Evolutionary conservation across 2,329 filamentous ascomycete genomes (phyloP).

Genomic region (Phaeosphaeriaceae sp.): DNA sequence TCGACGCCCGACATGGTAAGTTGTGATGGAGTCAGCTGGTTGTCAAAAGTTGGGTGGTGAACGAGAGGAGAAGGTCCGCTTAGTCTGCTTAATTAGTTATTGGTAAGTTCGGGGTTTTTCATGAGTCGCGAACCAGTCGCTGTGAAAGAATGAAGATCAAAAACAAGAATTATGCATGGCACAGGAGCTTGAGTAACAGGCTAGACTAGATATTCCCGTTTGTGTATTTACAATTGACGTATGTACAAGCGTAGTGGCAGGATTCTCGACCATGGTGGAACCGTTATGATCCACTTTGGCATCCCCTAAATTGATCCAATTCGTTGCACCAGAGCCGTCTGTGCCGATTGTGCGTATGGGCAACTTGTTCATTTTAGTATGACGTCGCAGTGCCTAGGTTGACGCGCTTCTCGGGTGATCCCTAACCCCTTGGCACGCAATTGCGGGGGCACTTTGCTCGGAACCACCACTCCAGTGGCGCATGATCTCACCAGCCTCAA

Average conservation of each 20-base stretch:
- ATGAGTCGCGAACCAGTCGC: slow-evolving; percentile 9
- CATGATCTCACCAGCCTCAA: slow-evolving; percentile 14
- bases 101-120: slow-evolving; percentile 8
- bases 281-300: slow-evolving; percentile 23
- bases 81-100: slow-evolving; percentile 15
- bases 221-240: slow-evolving; percentile 31
- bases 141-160: neutral
- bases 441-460: slow-evolving; percentile 21
- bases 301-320: slow-evolving; percentile 15
- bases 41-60: neutral
- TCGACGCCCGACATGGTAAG: slow-evolving; percentile 50
- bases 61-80: neutral
- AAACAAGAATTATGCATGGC: slow-evolving; percentile 12
- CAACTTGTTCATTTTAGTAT: slow-evolving; percentile 21
- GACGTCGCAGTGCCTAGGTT: slow-evolving; percentile 25
- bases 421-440: slow-evolving; percentile 16
- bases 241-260: slow-evolving; percentile 17
- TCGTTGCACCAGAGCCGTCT: slow-evolving; percentile 21
- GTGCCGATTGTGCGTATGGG: slow-evolving; percentile 17
- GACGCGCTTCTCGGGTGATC: slow-evolving; percentile 23
- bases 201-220: slow-evolving; percentile 6
- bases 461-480: slow-evolving; percentile 8
- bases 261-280: slow-evolving; percentile 11
- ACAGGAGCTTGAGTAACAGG: no score
- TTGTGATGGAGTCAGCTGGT: neutral